Evolutionary conservation across 2,329 filamentous ascomycete species (phyloP).

Genomic region (Colletotrichum filicis): DNA sequence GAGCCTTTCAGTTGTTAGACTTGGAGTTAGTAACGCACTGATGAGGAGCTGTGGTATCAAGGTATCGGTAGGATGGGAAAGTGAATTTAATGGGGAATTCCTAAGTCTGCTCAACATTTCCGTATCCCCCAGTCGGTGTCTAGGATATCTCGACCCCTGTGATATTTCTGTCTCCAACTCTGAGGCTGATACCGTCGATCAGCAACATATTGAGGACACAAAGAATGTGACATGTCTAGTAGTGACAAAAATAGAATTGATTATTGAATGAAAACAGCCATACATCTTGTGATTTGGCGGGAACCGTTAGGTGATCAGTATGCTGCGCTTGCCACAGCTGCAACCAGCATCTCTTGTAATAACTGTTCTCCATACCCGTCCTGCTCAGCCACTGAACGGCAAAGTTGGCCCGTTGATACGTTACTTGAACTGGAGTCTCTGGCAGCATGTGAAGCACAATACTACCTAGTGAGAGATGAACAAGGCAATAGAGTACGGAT

Average conservation of each 20-base stretch:
- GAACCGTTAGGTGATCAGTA: background rate
- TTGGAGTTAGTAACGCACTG: background rate
- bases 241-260: background rate
- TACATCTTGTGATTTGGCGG: background rate
- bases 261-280: background rate
- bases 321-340: background rate
- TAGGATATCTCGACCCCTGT: background rate
- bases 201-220: background rate
- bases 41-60: background rate
- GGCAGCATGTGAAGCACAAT: background rate
- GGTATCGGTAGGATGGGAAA: background rate
- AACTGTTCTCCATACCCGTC: background rate
- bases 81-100: background rate
- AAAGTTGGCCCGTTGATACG: background rate
- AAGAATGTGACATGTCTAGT: background rate
- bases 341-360: background rate
- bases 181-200: background rate
- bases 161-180: background rate
- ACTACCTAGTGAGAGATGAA: background rate
- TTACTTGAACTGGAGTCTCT: background rate
- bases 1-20: conserved; percentile 27
- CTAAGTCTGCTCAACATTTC: background rate
- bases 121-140: background rate
- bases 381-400: background rate
- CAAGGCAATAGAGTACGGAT: too few species aligned